Conservation (phyloP, 805 yeast species). For the Teunomyces funiuensis region DNA sequence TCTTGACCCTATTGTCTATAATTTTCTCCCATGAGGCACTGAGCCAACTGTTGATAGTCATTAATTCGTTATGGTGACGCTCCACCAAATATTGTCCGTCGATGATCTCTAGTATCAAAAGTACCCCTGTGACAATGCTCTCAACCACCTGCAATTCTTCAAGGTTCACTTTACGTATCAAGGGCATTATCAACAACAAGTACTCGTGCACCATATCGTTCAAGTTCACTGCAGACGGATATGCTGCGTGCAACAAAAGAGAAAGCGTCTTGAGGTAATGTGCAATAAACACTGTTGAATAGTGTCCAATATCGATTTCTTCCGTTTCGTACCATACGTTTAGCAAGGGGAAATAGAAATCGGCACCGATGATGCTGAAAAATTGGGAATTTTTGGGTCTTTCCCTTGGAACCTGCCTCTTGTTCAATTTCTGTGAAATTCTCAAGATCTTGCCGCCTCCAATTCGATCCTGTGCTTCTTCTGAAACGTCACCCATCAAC, state of each 20-base stretch:
- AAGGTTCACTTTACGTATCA: constrained; percentile 16
- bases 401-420: constrained; percentile 7
- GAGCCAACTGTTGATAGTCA: constrained; percentile 27
- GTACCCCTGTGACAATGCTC: constrained; percentile 37
- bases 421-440: constrained; percentile 35
- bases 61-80: constrained; percentile 20
- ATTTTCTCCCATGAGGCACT: constrained; percentile 32
- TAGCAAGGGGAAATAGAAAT: constrained; percentile 55
- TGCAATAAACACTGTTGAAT: constrained; percentile 51
- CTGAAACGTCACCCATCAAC: constrained; percentile 31
- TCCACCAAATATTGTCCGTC: constrained; percentile 28
- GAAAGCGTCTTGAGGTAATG: constrained; percentile 63
- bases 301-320: constrained; percentile 47
- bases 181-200: constrained; percentile 33
- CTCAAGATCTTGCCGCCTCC: constrained; percentile 44
- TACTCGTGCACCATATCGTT: constrained; percentile 59
- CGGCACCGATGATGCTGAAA: constrained; percentile 36
- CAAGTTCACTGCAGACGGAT: constrained; percentile 52
- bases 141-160: constrained; percentile 38
- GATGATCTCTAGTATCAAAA: constrained; percentile 33
- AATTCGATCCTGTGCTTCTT: constrained; percentile 31
- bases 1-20: constrained; percentile 36
- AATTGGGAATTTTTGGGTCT: constrained; percentile 32
- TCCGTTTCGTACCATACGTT: constrained; percentile 52
- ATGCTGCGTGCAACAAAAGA: constrained; percentile 55